These are phyloP conservation scores for Anisodus tanguticus DNA, from an alignment of 257 asterid species.

Conservation along the genomic window DNA sequence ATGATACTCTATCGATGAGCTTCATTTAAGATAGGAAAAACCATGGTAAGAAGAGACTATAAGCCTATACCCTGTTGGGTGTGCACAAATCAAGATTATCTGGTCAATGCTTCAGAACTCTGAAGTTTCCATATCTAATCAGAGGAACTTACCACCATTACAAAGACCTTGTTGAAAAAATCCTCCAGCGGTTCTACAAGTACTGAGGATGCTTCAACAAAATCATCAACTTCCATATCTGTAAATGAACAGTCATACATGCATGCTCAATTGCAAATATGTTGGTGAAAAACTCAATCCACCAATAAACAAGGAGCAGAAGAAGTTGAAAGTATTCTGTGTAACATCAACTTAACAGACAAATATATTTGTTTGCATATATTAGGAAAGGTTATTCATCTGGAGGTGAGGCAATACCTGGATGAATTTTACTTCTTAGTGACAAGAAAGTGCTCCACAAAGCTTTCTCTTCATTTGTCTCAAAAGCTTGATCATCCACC, in stretches of 20 bases:
- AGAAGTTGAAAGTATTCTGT: background rate
- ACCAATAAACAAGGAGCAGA: slow-evolving; percentile 23
- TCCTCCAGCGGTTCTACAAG: slow-evolving; percentile 82
- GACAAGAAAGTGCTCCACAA: slow-evolving; percentile 78
- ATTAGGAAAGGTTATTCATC: background rate
- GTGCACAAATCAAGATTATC: slow-evolving; percentile 12
- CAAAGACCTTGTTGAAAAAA: slow-evolving; percentile 85
- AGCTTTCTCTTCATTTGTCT: slow-evolving; percentile 73
- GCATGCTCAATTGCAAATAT: background rate
- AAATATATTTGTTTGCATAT: background rate
- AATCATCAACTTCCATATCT: slow-evolving; percentile 95
- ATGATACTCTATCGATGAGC: background rate
- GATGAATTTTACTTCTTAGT: slow-evolving; percentile 65
- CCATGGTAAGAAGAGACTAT: background rate
- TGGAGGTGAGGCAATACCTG: slow-evolving; percentile 52
- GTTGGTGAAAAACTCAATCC: slow-evolving; percentile 12
- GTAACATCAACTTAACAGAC: slow-evolving; percentile 20
- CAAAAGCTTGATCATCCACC: slow-evolving; percentile 92
- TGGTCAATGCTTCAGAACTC: slow-evolving; percentile 9
- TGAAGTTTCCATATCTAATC: background rate
- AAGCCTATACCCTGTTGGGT: background rate
- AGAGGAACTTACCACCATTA: slow-evolving; percentile 83
- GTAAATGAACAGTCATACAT: slow-evolving; percentile 32
- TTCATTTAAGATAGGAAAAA: slow-evolving; percentile 11
- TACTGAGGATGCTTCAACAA: slow-evolving; percentile 66